A percentile compares a stretch with the other conserved stretches of the same genome.
Conservation (phyloP, 75 land plant species). For the Sequoia sempervirens region DNA sequence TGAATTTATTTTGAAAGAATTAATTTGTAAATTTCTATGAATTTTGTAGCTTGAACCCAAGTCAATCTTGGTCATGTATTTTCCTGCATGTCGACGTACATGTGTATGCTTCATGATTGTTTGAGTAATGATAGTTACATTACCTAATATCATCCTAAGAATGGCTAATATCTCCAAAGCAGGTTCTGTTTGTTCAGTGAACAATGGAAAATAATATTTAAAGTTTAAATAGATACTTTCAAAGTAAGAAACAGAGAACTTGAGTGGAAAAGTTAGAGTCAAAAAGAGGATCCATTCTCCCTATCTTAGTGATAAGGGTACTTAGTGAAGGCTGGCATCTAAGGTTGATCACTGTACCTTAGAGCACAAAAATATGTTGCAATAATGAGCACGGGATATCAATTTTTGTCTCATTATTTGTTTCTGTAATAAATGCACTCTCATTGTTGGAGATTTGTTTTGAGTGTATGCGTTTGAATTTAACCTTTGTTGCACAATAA, state of each 20-base stretch:
- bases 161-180: not conserved
- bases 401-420: not conserved
- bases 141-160: not conserved
- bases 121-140: not conserved
- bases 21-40: too few species aligned
- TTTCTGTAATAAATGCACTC: slow-evolving; percentile 2
- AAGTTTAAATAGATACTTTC: not conserved
- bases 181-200: not conserved
- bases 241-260: not conserved
- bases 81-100: not conserved
- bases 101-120: not conserved
- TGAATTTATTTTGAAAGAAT: not conserved
- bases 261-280: not conserved
- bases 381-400: not conserved
- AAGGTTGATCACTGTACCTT: not conserved
- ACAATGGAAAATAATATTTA: not conserved
- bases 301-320: not conserved
- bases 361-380: not conserved
- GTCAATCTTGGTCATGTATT: not conserved
- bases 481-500: not conserved
- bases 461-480: not conserved
- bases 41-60: too few species aligned
- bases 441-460: not conserved
- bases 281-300: not conserved
- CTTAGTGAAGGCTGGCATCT: not conserved